Evolutionary conservation across 768 basidiomycete species (phyloP).

Genomic region (Kwoniella pini): DNA sequence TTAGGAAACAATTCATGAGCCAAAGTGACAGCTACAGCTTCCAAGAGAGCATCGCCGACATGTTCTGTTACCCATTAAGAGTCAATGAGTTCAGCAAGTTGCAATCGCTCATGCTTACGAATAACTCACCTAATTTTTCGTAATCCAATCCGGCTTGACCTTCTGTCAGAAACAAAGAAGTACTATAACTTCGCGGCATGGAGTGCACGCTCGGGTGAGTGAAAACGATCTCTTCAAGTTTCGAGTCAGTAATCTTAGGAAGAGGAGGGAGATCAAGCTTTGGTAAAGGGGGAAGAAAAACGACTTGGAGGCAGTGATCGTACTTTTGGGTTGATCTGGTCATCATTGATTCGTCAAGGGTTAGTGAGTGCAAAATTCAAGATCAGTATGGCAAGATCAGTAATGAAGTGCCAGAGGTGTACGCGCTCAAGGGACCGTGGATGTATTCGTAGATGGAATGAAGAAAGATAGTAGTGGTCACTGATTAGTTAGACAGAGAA

Average conservation of each 20-base stretch:
- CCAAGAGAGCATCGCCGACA: constrained; percentile 20
- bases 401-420: neutral
- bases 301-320: neutral
- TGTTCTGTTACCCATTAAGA: constrained; percentile 14
- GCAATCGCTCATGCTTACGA: neutral
- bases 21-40: constrained; percentile 6
- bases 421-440: no score
- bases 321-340: neutral
- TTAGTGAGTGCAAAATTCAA: neutral
- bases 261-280: constrained; percentile 17
- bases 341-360: neutral
- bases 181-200: constrained; percentile 3
- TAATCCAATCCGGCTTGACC: constrained; percentile 5
- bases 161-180: neutral
- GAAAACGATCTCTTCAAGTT: constrained; percentile 11
- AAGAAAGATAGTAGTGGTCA: neutral
- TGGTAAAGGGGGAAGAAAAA: neutral
- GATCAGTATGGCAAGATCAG: neutral
- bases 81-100: neutral
- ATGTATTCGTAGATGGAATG: neutral
- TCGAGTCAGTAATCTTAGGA: constrained; percentile 16
- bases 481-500: neutral
- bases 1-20: constrained; percentile 16
- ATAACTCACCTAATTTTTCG: constrained; percentile 14
- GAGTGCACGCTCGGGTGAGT: constrained; percentile 13